These are phyloP conservation scores for Lasiosphaeria hispida DNA, from an alignment of 495 filamentous ascomycete species.

Conservation along the genomic window DNA sequence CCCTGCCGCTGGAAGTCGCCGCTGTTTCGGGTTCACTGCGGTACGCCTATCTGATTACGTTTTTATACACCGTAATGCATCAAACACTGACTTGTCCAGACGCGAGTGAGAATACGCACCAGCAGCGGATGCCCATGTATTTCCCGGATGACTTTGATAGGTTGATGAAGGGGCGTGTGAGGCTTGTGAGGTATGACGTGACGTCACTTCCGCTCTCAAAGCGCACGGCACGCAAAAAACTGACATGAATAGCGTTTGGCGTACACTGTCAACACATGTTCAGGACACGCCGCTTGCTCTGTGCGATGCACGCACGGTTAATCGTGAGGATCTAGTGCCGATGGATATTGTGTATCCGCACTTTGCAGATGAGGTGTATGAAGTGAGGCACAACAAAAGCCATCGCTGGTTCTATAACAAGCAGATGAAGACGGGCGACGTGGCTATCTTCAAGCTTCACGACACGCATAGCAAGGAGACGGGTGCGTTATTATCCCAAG, in stretches of 20 bases:
- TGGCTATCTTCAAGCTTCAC: background rate
- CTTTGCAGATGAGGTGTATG: conserved; percentile 6
- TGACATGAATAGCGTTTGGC: background rate
- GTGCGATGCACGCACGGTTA: conserved; percentile 3
- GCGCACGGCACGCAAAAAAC: no score
- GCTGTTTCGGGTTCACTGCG: conserved; percentile 5
- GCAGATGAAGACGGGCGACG: conserved; percentile 1
- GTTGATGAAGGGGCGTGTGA: background rate
- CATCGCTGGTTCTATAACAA: conserved; percentile 9
- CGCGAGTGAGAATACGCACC: background rate
- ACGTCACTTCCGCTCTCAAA: background rate
- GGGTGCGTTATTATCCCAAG: no score
- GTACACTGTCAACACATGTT: background rate
- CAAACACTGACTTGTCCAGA: background rate
- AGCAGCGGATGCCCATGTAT: background rate
- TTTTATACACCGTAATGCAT: background rate
- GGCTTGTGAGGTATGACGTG: background rate
- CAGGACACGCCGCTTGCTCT: conserved; percentile 7
- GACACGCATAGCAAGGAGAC: background rate
- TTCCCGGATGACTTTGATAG: background rate
- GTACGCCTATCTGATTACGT: background rate
- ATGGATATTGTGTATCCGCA: conserved; percentile 7
- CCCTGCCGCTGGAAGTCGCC: conserved; percentile 4
- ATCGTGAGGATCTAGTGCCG: background rate
- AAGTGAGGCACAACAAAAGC: conserved; percentile 4